Evolutionary conservation across 345 rosid species (phyloP), one percentile per base, ranked within the genome.

Genomic region (Cochlearia excelsa): DNA sequence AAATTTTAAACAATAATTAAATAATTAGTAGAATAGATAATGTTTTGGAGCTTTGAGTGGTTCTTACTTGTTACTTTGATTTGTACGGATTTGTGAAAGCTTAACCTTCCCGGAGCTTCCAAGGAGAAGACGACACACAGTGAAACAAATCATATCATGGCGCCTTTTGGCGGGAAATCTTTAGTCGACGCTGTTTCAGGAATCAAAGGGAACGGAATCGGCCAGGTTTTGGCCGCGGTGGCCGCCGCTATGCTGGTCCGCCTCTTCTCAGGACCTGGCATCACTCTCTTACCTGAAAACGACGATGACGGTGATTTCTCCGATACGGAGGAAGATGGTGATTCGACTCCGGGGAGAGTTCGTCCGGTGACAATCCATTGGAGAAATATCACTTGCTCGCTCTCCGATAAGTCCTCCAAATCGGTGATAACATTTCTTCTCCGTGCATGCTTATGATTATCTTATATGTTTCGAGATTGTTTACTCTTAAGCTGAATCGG

Each of bases 351-450:
- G 43, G 89, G 77, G 1, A 75, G 78, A 57, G 75, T 93, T 62
- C 66, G 69, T n/a, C 91, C 95, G 52, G 83, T 89, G 62, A 82
- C 84, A 33, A 86, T 93, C 63, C 75, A 82, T 30, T 86, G 99
- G 99, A 75, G 78, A 66, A 84, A 75, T 76, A 79, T 93, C 74
- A 88, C 82, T 3, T 93, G 97, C 77, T 86, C 91, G 23, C 80
- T 93, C 70, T 76, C 91, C 35, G 95, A 83, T 67, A 85, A 86
- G 78, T 75, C 81, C 34, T 79, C 82, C 27, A 80, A 85, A 79
- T 79, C 84, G 39, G 99, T 92, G 66, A 82, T 88, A 46, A 8
- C 44, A 30, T 51, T 23, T 53, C 0, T 3, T 30, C 46, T 29
- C 46, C 34, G 50, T 68, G 56, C 67, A 59, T 68, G 50, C 52